These are phyloP conservation scores for Cladorrhinum samala DNA, from an alignment of 495 filamentous ascomycete genomes.

Conservation along the genomic window DNA sequence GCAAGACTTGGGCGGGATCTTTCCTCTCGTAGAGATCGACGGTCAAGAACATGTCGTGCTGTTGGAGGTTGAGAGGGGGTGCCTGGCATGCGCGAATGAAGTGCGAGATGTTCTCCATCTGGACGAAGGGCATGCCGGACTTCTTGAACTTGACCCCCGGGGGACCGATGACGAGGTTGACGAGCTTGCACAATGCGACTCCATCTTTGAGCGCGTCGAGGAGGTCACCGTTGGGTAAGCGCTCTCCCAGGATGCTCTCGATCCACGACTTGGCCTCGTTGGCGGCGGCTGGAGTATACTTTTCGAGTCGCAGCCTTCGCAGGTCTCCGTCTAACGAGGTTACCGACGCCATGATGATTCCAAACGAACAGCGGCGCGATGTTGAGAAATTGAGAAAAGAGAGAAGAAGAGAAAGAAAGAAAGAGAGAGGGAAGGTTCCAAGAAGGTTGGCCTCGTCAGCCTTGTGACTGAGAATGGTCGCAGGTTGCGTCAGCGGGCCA, in stretches of 20 bases:
- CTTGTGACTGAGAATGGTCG: too few relatives aligned
- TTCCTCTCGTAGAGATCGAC: slow-evolving; percentile 96
- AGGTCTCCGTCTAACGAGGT: slow-evolving; percentile 92
- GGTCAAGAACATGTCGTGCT: slow-evolving; percentile 94
- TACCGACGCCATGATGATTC: slow-evolving; percentile 88
- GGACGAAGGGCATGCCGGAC: slow-evolving; percentile 92
- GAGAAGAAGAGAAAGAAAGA: neutral
- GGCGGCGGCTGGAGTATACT: slow-evolving; percentile 89
- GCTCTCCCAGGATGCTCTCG: slow-evolving; percentile 69
- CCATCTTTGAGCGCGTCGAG: slow-evolving; percentile 86
- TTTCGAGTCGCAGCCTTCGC: slow-evolving; percentile 82
- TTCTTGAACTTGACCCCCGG: slow-evolving; percentile 74
- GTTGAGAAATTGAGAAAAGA: too few relatives aligned
- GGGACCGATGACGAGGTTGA: slow-evolving; percentile 71
- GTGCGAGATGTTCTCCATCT: slow-evolving; percentile 99
- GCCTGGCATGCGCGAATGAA: slow-evolving; percentile 84
- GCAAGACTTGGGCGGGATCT: slow-evolving; percentile 93
- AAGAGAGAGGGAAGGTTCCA: neutral
- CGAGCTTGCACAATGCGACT: slow-evolving; percentile 84
- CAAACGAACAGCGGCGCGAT: too few relatives aligned
- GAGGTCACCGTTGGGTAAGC: slow-evolving; percentile 65
- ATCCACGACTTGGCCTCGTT: slow-evolving; percentile 86
- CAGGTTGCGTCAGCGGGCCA: slow-evolving; percentile 3
- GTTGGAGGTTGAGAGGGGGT: slow-evolving; percentile 76
- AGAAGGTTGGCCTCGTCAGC: too few relatives aligned